Base-by-base conservation (phyloP, 169 alveolate species). In the Cyclospora cayetanensis region DNA sequence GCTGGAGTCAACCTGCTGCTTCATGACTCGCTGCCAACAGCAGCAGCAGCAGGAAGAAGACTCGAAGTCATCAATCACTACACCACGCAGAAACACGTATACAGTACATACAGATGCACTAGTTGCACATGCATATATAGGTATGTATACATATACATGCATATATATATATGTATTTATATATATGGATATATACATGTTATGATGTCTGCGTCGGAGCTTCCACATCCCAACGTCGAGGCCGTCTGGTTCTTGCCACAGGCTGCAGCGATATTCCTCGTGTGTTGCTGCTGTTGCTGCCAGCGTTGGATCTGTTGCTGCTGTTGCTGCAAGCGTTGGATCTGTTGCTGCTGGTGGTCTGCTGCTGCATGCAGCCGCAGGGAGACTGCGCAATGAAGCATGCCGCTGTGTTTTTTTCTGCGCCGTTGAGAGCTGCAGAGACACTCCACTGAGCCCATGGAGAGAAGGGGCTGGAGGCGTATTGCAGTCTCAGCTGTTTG, bases 221-320 rank as follows among this genome's bases (percentile, higher is more conserved):
- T n/a, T 74, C 85, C 41, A 74, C 85, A 41, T 74, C 85, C 85
- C 85, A 74, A 37, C 85, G 85, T 43, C 85, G 4, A 31, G 85
- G 85, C 37, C 85, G 63, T 39, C 85, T 74, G 60, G 65, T 15
- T 15, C 85, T 55, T 29, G 15, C 37, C 60, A 29, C 55, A 3
- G 85, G 12, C 60, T 74, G 42, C 25, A 63, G 22, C 22, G 60
- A n/a, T 63, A 41, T 37, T 37, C 42, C 52, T 46, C 60, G 25
- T 9, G 22, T 22, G 0, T 1, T 63, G 35, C 22, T 74, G 85
- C 31, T 39, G 84, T 46, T 29, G 63, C 25, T 35, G 63, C 29
- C 42, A 37, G 20, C 52, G 63, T 35, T 66, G 79, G 1, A 35
- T 25, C 80, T 34, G 80, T 41, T 68, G 80, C 80, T 34, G 52